Evolutionary conservation across 129 eudicot genomes (phyloP).

Genomic region (Arctium lappa): DNA sequence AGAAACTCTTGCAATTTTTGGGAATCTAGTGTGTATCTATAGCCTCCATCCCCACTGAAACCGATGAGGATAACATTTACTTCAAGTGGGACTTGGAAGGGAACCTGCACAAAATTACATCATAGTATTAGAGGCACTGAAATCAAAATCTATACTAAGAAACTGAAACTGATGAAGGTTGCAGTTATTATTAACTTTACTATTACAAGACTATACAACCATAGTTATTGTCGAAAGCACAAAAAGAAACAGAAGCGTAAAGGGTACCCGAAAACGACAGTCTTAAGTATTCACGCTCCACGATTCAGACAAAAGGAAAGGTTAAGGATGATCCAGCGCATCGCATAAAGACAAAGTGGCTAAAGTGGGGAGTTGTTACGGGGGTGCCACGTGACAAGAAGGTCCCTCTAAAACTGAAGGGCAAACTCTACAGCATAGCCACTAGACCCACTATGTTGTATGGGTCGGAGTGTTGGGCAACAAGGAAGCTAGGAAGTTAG

Average conservation of each 20-base stretch:
- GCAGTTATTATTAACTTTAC: background rate
- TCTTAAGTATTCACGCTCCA: background rate
- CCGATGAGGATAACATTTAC: constrained; percentile 48
- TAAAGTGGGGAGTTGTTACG: background rate
- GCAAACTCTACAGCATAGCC: background rate
- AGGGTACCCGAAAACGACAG: background rate
- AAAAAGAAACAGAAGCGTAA: background rate
- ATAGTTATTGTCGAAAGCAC: background rate
- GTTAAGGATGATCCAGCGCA: background rate
- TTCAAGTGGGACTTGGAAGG: constrained; percentile 77
- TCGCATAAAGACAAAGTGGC: background rate
- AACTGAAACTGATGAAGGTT: background rate
- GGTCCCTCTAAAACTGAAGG: background rate
- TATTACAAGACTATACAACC: background rate
- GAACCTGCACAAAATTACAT: constrained; percentile 19
- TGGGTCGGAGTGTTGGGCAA: background rate
- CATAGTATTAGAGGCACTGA: background rate
- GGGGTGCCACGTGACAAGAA: background rate
- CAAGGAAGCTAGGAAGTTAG: background rate
- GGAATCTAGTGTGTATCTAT: constrained; percentile 54
- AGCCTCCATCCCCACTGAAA: constrained; percentile 75
- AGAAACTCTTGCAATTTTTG: constrained; percentile 58
- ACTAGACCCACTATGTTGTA: background rate
- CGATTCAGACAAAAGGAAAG: background rate
- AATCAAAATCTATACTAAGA: background rate